phyloP scores from a whole-genome alignment of 768 basidiomycete species.

The Rhodotorula toruloides region DNA sequence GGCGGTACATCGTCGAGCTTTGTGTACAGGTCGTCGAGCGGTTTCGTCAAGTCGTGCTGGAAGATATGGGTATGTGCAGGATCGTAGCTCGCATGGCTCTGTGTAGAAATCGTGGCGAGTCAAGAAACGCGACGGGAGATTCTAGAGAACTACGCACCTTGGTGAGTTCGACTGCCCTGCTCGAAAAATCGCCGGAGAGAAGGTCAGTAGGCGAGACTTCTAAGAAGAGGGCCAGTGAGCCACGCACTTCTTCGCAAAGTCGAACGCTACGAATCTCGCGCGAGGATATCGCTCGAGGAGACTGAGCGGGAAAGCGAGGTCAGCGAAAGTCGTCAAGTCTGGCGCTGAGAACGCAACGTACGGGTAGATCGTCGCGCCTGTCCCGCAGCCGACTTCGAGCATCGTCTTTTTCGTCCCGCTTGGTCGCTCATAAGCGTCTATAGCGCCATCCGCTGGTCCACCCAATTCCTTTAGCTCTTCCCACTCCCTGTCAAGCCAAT shows the following conservation, averaged over 20 bases:
- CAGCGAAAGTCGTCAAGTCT: background rate
- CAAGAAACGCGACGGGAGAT: background rate
- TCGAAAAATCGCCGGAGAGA: background rate
- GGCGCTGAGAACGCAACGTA: background rate
- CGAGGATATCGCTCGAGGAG: slow-evolving; percentile 29
- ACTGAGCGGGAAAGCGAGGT: background rate
- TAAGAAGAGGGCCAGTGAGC: background rate
- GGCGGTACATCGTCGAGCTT: background rate
- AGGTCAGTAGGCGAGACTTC: background rate
- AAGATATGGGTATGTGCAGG: slow-evolving; percentile 21
- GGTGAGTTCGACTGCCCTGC: slow-evolving; percentile 29
- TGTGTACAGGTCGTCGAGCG: background rate
- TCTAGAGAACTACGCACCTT: background rate
- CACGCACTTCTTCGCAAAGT: slow-evolving; percentile 29
- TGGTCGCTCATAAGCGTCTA: background rate
- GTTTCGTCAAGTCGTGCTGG: slow-evolving; percentile 33
- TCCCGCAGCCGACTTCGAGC: slow-evolving; percentile 37
- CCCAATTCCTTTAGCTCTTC: background rate
- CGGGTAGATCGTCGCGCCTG: slow-evolving; percentile 38
- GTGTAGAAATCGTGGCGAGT: background rate
- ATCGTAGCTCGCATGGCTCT: slow-evolving; percentile 19
- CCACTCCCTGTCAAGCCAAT: slow-evolving; percentile 34
- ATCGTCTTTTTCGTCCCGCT: slow-evolving; percentile 31
- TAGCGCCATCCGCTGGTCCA: background rate
- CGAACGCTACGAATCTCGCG: slow-evolving; percentile 23